phyloP scores from a whole-genome alignment of 805 yeast genomes.

The Hanseniaspora osmophila region DNA sequence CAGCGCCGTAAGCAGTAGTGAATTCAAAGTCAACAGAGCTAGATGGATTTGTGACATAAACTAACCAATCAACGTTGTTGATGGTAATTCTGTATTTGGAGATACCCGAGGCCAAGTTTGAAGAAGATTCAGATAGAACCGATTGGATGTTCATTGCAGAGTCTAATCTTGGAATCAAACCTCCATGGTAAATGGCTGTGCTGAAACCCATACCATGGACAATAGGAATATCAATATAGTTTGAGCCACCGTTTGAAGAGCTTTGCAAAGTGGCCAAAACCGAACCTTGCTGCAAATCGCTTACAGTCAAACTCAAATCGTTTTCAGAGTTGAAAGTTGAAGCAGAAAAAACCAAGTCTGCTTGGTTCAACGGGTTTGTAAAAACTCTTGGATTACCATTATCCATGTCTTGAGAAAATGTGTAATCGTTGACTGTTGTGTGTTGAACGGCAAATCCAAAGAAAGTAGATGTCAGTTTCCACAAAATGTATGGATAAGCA shows the following conservation, averaged over 20 bases:
- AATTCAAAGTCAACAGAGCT: constrained; percentile 7
- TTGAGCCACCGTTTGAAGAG: constrained; percentile 14
- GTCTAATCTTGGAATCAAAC: constrained; percentile 30
- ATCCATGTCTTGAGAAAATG: constrained; percentile 32
- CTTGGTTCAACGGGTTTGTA: constrained; percentile 41
- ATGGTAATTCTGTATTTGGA: constrained; percentile 41
- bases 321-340: constrained; percentile 27
- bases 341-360: constrained; percentile 44
- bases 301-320: constrained; percentile 28
- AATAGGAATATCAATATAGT: constrained; percentile 33
- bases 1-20: constrained; percentile 18
- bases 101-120: constrained; percentile 24
- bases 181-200: constrained; percentile 36
- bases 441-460: constrained; percentile 54
- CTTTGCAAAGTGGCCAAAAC: constrained; percentile 29
- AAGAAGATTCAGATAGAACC: constrained; percentile 23
- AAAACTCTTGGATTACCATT: constrained; percentile 31
- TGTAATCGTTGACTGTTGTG: constrained; percentile 30
- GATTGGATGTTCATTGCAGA: constrained; percentile 33
- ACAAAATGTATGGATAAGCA: constrained; percentile 54
- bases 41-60: constrained; percentile 32
- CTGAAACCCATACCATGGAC: constrained; percentile 51
- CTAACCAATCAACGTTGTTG: constrained; percentile 35
- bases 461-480: constrained; percentile 33
- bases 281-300: constrained; percentile 37